Evolutionary conservation across 257 asterid genomes (phyloP), one percentile per base, ranked within the genome.

Genomic region (Verbena officinalis): DNA sequence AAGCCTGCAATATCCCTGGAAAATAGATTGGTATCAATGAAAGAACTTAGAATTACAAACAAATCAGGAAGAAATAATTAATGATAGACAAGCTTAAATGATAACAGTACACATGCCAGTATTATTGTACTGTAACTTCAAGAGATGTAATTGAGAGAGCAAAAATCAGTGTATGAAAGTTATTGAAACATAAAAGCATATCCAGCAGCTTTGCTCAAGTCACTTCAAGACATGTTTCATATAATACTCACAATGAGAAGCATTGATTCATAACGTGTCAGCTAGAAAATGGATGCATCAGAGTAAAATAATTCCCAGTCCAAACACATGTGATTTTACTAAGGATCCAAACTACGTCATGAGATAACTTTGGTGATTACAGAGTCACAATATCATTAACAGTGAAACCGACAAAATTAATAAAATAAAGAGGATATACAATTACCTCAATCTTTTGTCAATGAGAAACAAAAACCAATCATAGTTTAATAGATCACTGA

Each of bases 1-100:
- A 62, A 50, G 62, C 34, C 66, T 17, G 21, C 59, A 24, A 15
- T 65, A 56, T 65, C 65, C 73, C 83, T 72, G 73, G 16, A 78
- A 69, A 65, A 40, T 44, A 48, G 23, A 62, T 46, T 9, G 48
- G 44, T 23, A 24, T 22, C 55, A n/a, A 31, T 19, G 9, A 50
- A 16, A n/a, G 13, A 53, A 34, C 36, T 70, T 17, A 67, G 40
- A 48, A 52, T 7, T 50, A 40, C 0, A 51, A 17, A 55, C 10
- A 31, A 63, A 69, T 62, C 22, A 16, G 15, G 62, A 9, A 27
- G 36, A 34, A 17, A 44, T 0, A 16, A 16, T 19, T 11, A 48
- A 65, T 14, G 33, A 42, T 4, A 42, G 7, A 56, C 23, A 49
- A 19, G 40, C 61, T 22, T 10, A 13, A 11, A 10, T 17, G 19